phyloP scores from a whole-genome alignment of 768 basidiomycete genomes.

The Phylloporus sp. region DNA sequence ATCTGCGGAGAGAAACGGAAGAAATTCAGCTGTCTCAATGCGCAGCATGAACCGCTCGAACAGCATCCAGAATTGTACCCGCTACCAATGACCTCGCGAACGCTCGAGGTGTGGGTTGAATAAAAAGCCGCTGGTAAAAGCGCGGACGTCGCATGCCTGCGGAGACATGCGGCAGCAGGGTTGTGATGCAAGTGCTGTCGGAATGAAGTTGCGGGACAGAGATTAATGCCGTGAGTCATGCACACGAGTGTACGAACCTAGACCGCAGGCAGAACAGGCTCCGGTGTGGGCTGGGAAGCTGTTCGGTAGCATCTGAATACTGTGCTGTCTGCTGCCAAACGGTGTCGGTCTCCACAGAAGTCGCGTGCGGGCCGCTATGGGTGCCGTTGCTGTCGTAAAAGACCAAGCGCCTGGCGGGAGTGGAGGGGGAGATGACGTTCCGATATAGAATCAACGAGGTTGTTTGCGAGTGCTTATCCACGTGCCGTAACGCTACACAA shows the following conservation, averaged over 20 bases:
- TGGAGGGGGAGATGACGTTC: constrained; percentile 10
- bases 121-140: constrained; percentile 4
- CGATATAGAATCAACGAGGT: constrained; percentile 33
- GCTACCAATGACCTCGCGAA: background rate
- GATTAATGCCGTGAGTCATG: constrained; percentile 16
- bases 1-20: constrained; percentile 4
- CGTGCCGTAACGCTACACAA: constrained; percentile 35
- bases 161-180: constrained; percentile 22
- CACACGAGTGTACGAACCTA: constrained; percentile 20
- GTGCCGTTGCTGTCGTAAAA: background rate
- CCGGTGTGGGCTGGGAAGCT: background rate
- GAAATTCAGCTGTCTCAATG: constrained; percentile 1
- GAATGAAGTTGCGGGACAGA: constrained; percentile 13
- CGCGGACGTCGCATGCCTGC: constrained; percentile 17
- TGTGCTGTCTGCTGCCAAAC: background rate
- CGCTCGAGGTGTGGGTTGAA: background rate
- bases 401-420: background rate
- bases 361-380: no score
- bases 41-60: background rate
- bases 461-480: constrained; percentile 36
- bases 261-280: background rate
- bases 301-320: background rate
- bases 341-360: background rate
- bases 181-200: constrained; percentile 12
- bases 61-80: background rate